Evolutionary conservation across 257 asterid genomes (phyloP).

Genomic region (Haberlea rhodopensis): DNA sequence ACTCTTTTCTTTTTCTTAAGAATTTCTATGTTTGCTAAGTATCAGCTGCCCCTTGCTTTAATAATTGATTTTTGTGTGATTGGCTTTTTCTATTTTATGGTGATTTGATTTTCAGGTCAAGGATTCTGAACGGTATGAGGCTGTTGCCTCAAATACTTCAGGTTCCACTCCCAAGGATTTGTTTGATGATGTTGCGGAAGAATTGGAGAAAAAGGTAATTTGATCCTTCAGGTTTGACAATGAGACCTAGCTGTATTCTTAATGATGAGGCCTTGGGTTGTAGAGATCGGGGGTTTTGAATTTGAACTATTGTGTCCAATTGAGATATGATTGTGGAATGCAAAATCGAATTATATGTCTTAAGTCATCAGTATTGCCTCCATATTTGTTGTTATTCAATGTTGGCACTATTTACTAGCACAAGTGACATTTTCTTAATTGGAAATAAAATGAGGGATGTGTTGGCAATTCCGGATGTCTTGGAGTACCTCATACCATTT

Average conservation of each 20-base stretch:
- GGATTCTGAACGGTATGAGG: slow-evolving; percentile 76
- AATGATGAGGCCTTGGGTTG: not conserved
- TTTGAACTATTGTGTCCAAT: slow-evolving; percentile 2
- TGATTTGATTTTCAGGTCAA: slow-evolving; percentile 52
- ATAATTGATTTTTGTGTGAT: not conserved
- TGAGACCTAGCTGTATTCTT: slow-evolving; percentile 3
- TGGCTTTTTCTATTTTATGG: not conserved
- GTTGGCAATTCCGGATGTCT: not conserved
- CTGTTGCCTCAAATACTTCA: slow-evolving; percentile 71
- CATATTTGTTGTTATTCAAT: not conserved
- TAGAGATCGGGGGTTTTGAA: slow-evolving; percentile 5
- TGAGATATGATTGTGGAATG: not conserved
- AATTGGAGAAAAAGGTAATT: slow-evolving; percentile 77
- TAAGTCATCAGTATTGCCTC: not conserved
- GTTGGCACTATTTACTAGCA: not conserved
- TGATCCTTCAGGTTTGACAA: slow-evolving; percentile 1
- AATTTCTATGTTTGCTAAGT: slow-evolving; percentile 3
- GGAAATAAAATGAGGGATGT: not conserved
- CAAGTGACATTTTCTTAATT: not conserved
- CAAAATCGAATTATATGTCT: not conserved
- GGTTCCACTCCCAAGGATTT: slow-evolving; percentile 95
- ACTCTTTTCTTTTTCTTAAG: slow-evolving; percentile 15
- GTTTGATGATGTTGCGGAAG: slow-evolving; percentile 84
- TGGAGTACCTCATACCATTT: not conserved
- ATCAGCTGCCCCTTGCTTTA: slow-evolving; percentile 7